Base-by-base conservation (phyloP, 495 filamentous ascomycete genomes). In the Xylaria sp. region DNA sequence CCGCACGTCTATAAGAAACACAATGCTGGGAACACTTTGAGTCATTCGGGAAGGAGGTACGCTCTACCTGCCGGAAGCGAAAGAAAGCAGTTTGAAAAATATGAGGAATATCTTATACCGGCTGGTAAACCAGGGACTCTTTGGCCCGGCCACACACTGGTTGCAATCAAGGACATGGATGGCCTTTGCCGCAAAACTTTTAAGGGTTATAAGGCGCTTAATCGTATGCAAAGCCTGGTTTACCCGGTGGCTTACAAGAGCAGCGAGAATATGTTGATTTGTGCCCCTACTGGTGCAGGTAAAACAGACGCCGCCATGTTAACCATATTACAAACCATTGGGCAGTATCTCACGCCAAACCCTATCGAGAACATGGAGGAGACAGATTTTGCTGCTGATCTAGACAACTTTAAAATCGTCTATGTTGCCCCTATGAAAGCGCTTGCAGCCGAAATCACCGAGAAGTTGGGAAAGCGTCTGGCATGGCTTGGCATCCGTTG, bases 221-320 rank as follows among this genome's bases (percentile, higher is more conserved):
- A 99, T 76, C 90, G 96, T 29, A 99, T 99, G 96, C 96, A 99
- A 82, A 98, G 94, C 74, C 80, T 99, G 61, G 92, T 98, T 5
- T 97, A 97, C 78, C 93, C 95, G 4, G 94, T 99, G 4, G 96
- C 95, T 3, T 99, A 99, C 81, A 91, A 91, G 76, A 97, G 93
- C 7, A 97, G 88, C 77, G 96, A 98, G 80, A 99, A 99, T 77
- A 97, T 99, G 95, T 87, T 99, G 41, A 96, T 99, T 66, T 99
- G 96, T 81, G 96, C 96, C 15, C 96, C 96, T 1, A 99, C 96
- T 71, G 96, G 96, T 89, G 96, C 96, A 58, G 90, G 96, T 89
- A 99, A 99, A 85, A 99, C 96, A 9, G 97, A 99, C 76, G 97
- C 94, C 0, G 96, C 96, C n/a, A 94, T 98, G 93, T 85, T 99